phyloP scores from a whole-genome alignment of 768 basidiomycete genomes.

The Gautieria morchelliformis region DNA sequence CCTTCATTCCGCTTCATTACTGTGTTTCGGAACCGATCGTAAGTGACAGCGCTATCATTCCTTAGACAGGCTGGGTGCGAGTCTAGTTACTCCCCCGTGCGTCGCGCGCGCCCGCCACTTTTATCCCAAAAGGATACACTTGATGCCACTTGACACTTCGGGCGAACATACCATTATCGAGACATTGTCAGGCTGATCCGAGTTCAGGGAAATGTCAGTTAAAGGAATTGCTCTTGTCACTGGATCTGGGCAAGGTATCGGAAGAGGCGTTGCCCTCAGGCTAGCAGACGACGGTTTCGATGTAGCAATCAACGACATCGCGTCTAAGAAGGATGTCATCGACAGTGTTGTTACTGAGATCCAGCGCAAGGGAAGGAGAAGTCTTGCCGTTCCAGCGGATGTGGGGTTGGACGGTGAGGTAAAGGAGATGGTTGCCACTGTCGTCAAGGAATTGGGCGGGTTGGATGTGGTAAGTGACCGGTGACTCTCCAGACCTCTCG shows the following conservation, averaged over 20 bases:
- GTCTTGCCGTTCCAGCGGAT: constrained; percentile 25
- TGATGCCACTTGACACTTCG: too few species aligned
- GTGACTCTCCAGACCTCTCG: not conserved
- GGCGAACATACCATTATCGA: too few species aligned
- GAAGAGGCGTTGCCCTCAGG: constrained; percentile 35
- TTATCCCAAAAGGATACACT: too few species aligned
- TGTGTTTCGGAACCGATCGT: too few species aligned
- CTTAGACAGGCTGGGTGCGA: too few species aligned
- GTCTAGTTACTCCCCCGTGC: too few species aligned
- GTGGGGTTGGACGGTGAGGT: constrained; percentile 23
- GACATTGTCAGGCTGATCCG: too few species aligned
- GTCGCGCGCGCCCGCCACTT: too few species aligned
- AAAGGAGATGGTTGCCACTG: constrained; percentile 17
- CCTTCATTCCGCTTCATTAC: too few species aligned
- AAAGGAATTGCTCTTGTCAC: constrained; percentile 32
- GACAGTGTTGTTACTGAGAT: constrained; percentile 10
- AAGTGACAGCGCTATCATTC: too few species aligned
- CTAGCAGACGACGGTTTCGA: constrained; percentile 40
- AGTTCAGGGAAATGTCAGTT: not conserved
- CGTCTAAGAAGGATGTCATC: constrained; percentile 6
- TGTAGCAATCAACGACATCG: constrained; percentile 36
- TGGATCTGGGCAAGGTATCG: constrained; percentile 38
- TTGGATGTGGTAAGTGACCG: constrained; percentile 18
- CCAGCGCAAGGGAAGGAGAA: constrained; percentile 15
- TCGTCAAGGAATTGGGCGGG: constrained; percentile 17